phyloP scores from a whole-genome alignment of 2,329 filamentous ascomycete species.

The Colletotrichum euphorbiae region DNA sequence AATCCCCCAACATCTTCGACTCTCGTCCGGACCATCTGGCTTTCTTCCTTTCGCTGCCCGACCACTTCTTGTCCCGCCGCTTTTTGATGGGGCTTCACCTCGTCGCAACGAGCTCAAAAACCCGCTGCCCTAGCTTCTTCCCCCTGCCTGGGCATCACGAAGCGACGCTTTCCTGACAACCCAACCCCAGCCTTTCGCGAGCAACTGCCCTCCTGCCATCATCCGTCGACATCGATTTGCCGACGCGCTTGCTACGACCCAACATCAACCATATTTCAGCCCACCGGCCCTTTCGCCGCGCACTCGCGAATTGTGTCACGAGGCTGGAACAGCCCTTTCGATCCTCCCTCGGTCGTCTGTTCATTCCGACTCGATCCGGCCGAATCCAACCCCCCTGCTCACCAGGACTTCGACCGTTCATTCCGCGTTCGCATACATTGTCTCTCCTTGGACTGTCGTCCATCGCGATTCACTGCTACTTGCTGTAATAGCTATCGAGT shows the following conservation, averaged over 20 bases:
- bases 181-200: slow-evolving; percentile 36
- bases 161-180: slow-evolving; percentile 34
- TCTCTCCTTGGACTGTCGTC: slow-evolving; percentile 28
- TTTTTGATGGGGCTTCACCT: slow-evolving; percentile 33
- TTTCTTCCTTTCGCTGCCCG: slow-evolving; percentile 32
- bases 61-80: slow-evolving; percentile 22
- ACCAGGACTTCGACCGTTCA: not conserved
- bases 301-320: slow-evolving; percentile 5
- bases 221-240: slow-evolving; percentile 35
- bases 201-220: slow-evolving; percentile 35
- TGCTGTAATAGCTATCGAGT: slow-evolving; percentile 30
- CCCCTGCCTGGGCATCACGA: slow-evolving; percentile 30
- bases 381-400: slow-evolving; percentile 13
- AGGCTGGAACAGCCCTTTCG: slow-evolving; percentile 2
- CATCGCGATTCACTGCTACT: slow-evolving; percentile 23
- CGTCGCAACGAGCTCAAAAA: slow-evolving; percentile 28
- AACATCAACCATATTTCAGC: not conserved
- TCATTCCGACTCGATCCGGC: slow-evolving; percentile 16
- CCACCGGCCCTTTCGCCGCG: slow-evolving; percentile 9
- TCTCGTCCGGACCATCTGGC: slow-evolving; percentile 26
- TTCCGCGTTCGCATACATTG: slow-evolving; percentile 5
- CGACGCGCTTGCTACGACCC: slow-evolving; percentile 34
- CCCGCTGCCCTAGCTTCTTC: slow-evolving; percentile 24
- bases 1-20: slow-evolving; percentile 25
- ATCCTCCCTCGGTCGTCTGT: slow-evolving; percentile 14